Base-by-base conservation (phyloP, 257 asterid species). In the Leonotis leonurus region DNA sequence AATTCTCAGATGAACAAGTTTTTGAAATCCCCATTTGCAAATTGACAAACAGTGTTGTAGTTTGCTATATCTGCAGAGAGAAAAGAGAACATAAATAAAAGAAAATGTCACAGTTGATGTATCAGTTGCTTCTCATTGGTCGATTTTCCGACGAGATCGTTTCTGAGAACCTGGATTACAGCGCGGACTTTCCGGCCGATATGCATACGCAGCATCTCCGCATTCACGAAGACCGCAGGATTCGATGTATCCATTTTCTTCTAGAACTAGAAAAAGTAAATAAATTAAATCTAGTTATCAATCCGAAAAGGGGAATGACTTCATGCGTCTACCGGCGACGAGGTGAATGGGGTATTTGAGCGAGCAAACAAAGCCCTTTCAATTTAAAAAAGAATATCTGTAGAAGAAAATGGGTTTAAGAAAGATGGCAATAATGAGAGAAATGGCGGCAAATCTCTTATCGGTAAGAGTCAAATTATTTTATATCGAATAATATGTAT, bases 171-270 rank as follows among this genome's bases (percentile, higher is more conserved):
- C 76, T 88, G 96, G 77, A 91, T 76, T 55, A 79, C 90, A 1
- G 94, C 95, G 58, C 96, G 81, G 25, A 91, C 96, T 61, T 88
- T 76, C 75, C 85, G 84, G 2, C 96, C 95, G 2, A 78, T 73
- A 52, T 88, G 64, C 83, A 68, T 37, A 49, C 81, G 78, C 64
- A 91, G 74, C 29, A 88, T 75, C 79, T 82, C 98, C 17, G 79
- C 94, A 75, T 91, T 91, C 46, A 84, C 94, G 22, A 91, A 88
- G 17, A 84, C 96, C 2, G 96, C 86, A 17, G 95, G 98, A 48
- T 81, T 85, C 25, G 96, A 82, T 24, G 85, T 85, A 65, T 91
- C 96, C 99, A 89, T 91, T 35, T 57, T 68, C 68, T 74, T 50
- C 61, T 8, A 29, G n/a, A n/a, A n/a, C n/a, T n/a, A n/a, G 30